Evolutionary conservation across 2,329 filamentous ascomycete species (phyloP).

Genomic region (Endocalyx cinctus): DNA sequence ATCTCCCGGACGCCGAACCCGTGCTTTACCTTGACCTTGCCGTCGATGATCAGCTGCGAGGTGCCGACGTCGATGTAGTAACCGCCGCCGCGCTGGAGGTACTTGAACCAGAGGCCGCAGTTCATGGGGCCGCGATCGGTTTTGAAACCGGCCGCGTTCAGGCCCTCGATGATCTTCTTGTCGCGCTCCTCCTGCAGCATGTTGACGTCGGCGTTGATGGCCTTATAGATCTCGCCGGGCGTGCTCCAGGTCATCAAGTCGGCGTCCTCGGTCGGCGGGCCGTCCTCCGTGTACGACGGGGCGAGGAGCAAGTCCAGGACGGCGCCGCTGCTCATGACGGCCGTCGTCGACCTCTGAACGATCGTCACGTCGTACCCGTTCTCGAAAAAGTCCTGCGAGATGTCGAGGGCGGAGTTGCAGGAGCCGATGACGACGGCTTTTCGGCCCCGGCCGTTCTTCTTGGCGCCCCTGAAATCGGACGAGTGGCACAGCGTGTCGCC

Average conservation of each 20-base stretch:
- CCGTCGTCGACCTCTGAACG: slow-evolving; percentile 54
- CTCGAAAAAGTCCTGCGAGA: slow-evolving; percentile 54
- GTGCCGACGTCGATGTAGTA: slow-evolving; percentile 57
- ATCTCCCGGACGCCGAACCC: slow-evolving; percentile 46
- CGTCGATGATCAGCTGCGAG: slow-evolving; percentile 49
- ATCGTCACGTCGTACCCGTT: slow-evolving; percentile 56
- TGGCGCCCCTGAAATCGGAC: slow-evolving; percentile 44
- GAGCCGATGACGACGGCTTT: slow-evolving; percentile 54
- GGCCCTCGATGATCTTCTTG: slow-evolving; percentile 37
- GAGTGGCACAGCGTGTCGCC: slow-evolving; percentile 52
- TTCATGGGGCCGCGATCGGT: slow-evolving; percentile 52
- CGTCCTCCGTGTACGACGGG: slow-evolving; percentile 44
- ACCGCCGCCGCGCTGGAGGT: slow-evolving; percentile 56
- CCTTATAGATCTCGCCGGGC: slow-evolving; percentile 57
- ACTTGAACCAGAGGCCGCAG: slow-evolving; percentile 52
- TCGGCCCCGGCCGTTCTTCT: slow-evolving; percentile 33
- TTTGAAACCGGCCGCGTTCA: slow-evolving; percentile 53
- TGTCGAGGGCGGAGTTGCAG: slow-evolving; percentile 57
- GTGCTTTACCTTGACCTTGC: slow-evolving; percentile 51
- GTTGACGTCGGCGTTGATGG: slow-evolving; percentile 45
- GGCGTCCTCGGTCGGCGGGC: slow-evolving; percentile 60
- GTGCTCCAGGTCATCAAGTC: slow-evolving; percentile 57
- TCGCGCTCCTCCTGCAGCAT: slow-evolving; percentile 31
- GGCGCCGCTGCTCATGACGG: slow-evolving; percentile 46
- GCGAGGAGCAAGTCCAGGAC: slow-evolving; percentile 49